Evolutionary conservation across 768 basidiomycete species (phyloP).

Genomic region (Trametes sanguinea): DNA sequence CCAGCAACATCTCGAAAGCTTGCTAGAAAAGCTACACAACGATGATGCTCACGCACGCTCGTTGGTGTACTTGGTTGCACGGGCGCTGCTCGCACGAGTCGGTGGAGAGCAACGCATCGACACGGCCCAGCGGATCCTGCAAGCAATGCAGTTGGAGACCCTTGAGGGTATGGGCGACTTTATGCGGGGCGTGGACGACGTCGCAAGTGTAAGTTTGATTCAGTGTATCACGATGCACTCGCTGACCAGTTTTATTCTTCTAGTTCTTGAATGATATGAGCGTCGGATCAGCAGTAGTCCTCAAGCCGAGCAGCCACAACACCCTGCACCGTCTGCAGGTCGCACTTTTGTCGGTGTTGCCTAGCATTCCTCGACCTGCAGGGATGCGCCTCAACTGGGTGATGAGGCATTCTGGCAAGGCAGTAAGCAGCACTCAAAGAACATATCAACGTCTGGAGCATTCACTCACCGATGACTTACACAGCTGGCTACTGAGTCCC

Average conservation of each 20-base stretch:
- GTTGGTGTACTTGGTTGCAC: slow-evolving; percentile 62
- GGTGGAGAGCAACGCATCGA: slow-evolving; percentile 62
- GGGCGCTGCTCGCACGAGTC: slow-evolving; percentile 56
- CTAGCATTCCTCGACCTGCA: slow-evolving; percentile 49
- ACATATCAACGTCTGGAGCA: too few species aligned
- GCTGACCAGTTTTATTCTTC: neutral
- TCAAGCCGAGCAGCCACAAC: slow-evolving; percentile 60
- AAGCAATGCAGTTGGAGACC: slow-evolving; percentile 46
- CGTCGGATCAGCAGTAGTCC: slow-evolving; percentile 50
- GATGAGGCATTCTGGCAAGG: neutral
- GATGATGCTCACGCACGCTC: slow-evolving; percentile 52
- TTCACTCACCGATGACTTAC: too few species aligned
- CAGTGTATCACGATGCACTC: neutral
- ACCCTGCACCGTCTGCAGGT: slow-evolving; percentile 61
- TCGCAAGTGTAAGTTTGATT: slow-evolving; percentile 32
- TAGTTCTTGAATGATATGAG: slow-evolving; percentile 49
- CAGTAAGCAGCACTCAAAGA: too few species aligned
- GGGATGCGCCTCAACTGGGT: slow-evolving; percentile 55
- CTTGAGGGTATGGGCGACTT: slow-evolving; percentile 47
- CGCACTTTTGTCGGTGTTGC: slow-evolving; percentile 53
- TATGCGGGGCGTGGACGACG: slow-evolving; percentile 31
- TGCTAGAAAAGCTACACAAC: slow-evolving; percentile 56
- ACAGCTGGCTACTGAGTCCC: slow-evolving; percentile 7
- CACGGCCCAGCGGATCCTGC: slow-evolving; percentile 50
- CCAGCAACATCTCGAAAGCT: slow-evolving; percentile 43